Evolutionary conservation across 2,329 filamentous ascomycete species (phyloP).

Genomic region (Verticillium zaregamsianum): DNA sequence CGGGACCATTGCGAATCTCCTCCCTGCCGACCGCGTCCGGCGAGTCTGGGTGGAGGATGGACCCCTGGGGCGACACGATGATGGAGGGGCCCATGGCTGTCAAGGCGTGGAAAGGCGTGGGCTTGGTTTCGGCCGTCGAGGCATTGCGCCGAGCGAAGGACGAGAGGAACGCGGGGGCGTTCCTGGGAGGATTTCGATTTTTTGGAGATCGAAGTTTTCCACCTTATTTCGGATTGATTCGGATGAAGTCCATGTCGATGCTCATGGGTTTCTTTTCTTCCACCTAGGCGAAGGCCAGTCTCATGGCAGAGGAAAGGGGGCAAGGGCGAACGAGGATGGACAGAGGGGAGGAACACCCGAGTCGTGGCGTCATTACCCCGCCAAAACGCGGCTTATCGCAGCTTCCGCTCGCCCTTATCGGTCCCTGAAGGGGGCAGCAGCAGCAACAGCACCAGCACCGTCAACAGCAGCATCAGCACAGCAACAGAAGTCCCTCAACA

Average conservation of each 20-base stretch:
- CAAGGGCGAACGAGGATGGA: too few species aligned
- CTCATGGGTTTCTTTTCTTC: too few species aligned
- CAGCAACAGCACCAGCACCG: neutral
- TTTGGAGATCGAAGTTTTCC: neutral
- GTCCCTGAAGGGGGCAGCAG: neutral
- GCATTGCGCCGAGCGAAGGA: neutral
- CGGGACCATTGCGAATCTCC: neutral
- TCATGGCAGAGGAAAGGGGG: too few species aligned
- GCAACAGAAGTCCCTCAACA: neutral
- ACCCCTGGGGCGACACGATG: neutral
- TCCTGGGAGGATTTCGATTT: neutral
- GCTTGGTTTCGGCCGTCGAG: neutral
- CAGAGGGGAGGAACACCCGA: too few species aligned
- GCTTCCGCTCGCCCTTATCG: neutral
- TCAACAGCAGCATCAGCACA: neutral
- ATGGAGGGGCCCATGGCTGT: neutral
- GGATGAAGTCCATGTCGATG: neutral
- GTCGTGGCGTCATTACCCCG: slow-evolving; percentile 1
- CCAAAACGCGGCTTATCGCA: neutral
- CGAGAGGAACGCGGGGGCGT: too few species aligned
- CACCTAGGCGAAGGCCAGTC: too few species aligned
- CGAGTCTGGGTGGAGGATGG: too few species aligned
- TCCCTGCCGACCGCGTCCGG: too few species aligned
- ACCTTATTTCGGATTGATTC: too few species aligned
- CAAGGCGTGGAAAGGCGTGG: neutral